Evolutionary conservation across 768 basidiomycete species (phyloP).

Genomic region (Gloeopeniophorella convolvens): DNA sequence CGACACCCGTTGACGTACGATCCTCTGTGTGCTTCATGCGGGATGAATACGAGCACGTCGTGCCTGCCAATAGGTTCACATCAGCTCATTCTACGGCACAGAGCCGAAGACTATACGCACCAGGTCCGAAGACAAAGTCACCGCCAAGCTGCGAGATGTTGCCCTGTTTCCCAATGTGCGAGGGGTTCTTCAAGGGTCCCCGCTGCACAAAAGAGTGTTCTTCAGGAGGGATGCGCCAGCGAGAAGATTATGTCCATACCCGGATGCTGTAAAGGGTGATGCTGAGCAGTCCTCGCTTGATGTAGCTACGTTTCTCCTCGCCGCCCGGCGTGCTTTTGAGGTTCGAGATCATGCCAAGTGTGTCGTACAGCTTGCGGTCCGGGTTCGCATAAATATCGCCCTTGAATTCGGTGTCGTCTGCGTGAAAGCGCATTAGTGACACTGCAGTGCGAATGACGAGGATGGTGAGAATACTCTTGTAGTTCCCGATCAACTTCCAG

Average conservation of each 20-base stretch:
- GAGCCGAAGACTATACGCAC: not conserved
- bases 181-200: slow-evolving; percentile 15
- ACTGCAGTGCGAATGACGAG: not conserved
- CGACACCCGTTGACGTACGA: slow-evolving; percentile 15
- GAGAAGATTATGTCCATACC: not conserved
- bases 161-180: slow-evolving; percentile 16
- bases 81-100: not conserved
- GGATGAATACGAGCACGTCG: slow-evolving; percentile 10
- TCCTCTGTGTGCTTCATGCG: slow-evolving; percentile 19
- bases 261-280: slow-evolving; percentile 12
- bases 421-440: not conserved
- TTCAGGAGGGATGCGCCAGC: not conserved
- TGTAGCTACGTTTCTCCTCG: slow-evolving; percentile 14
- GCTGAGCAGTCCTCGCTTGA: slow-evolving; percentile 7
- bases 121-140: slow-evolving; percentile 19
- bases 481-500: slow-evolving; percentile 17
- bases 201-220: not conserved
- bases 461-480: slow-evolving; percentile 3
- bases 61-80: slow-evolving; percentile 1
- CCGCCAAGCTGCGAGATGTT: slow-evolving; percentile 18
- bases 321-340: slow-evolving; percentile 10
- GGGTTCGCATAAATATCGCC: slow-evolving; percentile 19
- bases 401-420: slow-evolving; percentile 12
- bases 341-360: slow-evolving; percentile 16
- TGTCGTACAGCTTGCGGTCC: slow-evolving; percentile 15